A percentile compares a stretch with the other conserved stretches of the same genome.
Evolutionary conservation across 306 rosid genomes (phyloP).

Genomic region (Casuarina glauca): DNA sequence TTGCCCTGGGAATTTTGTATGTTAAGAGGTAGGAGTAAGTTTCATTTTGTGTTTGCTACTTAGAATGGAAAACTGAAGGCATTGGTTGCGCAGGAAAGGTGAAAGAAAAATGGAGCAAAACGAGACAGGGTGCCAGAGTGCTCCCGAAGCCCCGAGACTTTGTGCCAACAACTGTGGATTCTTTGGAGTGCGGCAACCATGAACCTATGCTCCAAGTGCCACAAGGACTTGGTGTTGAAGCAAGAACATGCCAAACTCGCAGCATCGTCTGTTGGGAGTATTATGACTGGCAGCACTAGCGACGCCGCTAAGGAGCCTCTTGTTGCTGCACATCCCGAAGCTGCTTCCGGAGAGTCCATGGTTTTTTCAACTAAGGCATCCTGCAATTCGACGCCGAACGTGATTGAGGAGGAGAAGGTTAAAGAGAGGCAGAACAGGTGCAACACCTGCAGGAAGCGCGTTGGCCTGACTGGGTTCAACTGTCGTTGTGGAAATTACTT

Average conservation of each 20-base stretch:
- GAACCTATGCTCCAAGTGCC: constrained; percentile 57
- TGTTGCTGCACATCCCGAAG: constrained; percentile 15
- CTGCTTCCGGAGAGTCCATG: not conserved
- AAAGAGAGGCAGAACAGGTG: constrained; percentile 39
- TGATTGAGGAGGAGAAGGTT: constrained; percentile 35
- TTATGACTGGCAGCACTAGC: constrained; percentile 34
- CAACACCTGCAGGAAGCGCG: constrained; percentile 41
- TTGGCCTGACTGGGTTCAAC: constrained; percentile 45
- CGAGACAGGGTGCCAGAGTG: constrained; percentile 51
- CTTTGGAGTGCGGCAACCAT: constrained; percentile 52
- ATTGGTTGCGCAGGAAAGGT: constrained; percentile 25
- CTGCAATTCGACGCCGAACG: constrained; percentile 1
- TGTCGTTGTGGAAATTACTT: constrained; percentile 46
- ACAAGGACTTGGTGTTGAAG: constrained; percentile 43
- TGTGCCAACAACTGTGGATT: constrained; percentile 53
- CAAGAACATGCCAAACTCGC: constrained; percentile 43
- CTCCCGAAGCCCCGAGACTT: constrained; percentile 52
- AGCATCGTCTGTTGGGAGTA: constrained; percentile 38
- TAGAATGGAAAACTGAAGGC: not conserved
- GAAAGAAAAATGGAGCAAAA: constrained; percentile 37
- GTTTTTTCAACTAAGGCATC: constrained; percentile 25
- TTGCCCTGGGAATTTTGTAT: not conserved
- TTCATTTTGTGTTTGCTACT: not conserved
- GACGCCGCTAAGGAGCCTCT: constrained; percentile 17
- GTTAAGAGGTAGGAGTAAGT: not conserved